Evolutionary conservation across 257 asterid genomes (phyloP).

Genomic region (Solanum dulcamara): DNA sequence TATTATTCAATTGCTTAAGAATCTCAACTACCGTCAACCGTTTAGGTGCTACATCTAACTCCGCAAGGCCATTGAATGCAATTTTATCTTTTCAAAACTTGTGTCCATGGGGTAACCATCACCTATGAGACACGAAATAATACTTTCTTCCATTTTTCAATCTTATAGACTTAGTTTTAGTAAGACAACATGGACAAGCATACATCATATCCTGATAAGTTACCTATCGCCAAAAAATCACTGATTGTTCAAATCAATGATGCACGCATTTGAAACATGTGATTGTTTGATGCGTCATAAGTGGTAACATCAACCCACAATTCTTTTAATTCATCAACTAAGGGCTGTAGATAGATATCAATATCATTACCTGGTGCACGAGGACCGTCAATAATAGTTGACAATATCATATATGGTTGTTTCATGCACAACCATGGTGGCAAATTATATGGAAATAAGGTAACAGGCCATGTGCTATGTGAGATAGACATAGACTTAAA

Average conservation of each 20-base stretch:
- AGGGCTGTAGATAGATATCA: background rate
- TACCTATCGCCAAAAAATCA: background rate
- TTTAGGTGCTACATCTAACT: background rate
- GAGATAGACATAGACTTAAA: background rate
- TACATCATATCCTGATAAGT: background rate
- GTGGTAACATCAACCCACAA: background rate
- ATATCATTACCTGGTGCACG: background rate
- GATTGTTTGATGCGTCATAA: background rate
- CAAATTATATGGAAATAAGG: background rate
- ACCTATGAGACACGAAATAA: background rate
- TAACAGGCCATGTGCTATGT: background rate
- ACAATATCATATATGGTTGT: background rate
- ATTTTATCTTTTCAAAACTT: background rate
- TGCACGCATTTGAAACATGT: background rate
- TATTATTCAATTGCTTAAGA: background rate
- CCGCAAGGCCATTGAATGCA: background rate
- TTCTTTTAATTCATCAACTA: background rate
- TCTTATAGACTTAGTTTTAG: background rate
- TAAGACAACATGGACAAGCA: background rate
- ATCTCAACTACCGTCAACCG: background rate
- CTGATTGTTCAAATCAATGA: background rate
- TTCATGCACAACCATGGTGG: background rate
- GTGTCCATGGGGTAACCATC: background rate
- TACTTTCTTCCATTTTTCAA: background rate
- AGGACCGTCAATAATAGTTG: background rate